Conservation (phyloP, 805 yeast genomes). For the Isabelozyma gotoi region DNA sequence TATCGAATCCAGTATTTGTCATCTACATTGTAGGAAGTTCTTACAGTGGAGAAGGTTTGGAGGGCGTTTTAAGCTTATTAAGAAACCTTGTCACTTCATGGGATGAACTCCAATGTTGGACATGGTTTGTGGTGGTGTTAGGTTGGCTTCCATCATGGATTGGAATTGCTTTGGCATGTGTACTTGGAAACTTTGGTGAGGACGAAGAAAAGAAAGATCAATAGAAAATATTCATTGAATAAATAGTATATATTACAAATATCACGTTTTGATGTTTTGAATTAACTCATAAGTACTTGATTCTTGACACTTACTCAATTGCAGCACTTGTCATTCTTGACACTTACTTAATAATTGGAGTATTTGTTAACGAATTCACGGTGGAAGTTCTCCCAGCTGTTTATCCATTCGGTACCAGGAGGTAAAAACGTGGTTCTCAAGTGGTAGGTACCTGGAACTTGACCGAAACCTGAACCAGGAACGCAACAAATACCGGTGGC, state of each 20-base stretch:
- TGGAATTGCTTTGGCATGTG: constrained; percentile 23
- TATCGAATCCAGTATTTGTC: constrained; percentile 53
- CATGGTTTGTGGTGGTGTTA: constrained; percentile 71
- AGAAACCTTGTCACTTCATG: constrained; percentile 61
- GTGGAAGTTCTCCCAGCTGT: constrained; percentile 79
- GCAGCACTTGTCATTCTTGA: no score
- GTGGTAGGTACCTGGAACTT: constrained; percentile 84
- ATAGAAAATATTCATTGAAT: constrained; percentile 1
- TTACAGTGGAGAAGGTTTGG: constrained; percentile 7
- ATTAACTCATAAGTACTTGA: no score
- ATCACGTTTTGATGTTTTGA: background rate
- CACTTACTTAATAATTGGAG: no score
- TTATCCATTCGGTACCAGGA: constrained; percentile 90
- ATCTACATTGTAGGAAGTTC: constrained; percentile 24
- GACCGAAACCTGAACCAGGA: constrained; percentile 98
- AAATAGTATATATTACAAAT: background rate
- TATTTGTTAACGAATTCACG: constrained; percentile 62
- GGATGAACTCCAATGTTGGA: constrained; percentile 74
- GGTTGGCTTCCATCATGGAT: constrained; percentile 90
- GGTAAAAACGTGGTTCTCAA: constrained; percentile 96
- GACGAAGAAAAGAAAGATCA: background rate
- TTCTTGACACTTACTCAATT: no score
- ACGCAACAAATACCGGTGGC: constrained; percentile 94
- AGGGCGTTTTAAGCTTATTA: constrained; percentile 41
- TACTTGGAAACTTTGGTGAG: constrained; percentile 26